Evolutionary conservation across 2,329 filamentous ascomycete species (phyloP).

Genomic region (Penicillium olsonii): DNA sequence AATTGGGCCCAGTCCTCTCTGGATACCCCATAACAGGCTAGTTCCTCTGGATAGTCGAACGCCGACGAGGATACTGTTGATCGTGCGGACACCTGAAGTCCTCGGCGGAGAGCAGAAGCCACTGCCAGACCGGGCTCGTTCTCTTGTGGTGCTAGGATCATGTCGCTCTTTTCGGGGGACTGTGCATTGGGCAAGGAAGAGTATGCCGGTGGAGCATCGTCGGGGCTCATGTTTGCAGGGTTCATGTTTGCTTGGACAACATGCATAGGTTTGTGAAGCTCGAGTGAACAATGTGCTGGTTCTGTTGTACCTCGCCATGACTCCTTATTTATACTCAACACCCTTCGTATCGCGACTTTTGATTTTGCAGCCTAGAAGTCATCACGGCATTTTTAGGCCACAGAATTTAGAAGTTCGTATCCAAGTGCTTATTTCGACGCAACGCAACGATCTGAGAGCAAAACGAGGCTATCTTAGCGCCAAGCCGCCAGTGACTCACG

Average conservation of each 20-base stretch:
- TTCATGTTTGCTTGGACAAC: too few relatives aligned
- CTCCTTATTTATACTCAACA: too few relatives aligned
- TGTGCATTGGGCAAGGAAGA: neutral
- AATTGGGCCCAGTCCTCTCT: constrained; percentile 29
- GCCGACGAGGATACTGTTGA: constrained; percentile 29
- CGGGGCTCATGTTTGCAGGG: neutral
- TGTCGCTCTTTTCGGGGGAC: constrained; percentile 4
- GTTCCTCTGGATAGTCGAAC: constrained; percentile 32
- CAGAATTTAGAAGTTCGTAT: neutral
- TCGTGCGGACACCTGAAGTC: constrained; percentile 33
- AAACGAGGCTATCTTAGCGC: too few relatives aligned
- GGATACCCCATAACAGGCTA: constrained; percentile 23
- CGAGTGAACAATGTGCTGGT: too few relatives aligned
- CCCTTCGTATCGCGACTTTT: neutral
- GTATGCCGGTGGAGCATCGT: constrained; percentile 13
- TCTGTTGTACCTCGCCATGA: too few relatives aligned
- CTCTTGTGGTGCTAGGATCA: constrained; percentile 17
- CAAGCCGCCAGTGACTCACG: neutral
- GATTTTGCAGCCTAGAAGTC: constrained; percentile 4
- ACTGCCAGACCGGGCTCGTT: constrained; percentile 21
- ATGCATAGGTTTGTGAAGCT: too few relatives aligned
- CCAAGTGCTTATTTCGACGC: neutral
- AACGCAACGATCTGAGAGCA: too few relatives aligned
- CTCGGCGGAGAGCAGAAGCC: constrained; percentile 23
- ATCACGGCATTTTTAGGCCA: neutral